Evolutionary conservation across 2,329 filamentous ascomycete species (phyloP).

Genomic region (Microdochium bolleyi): DNA sequence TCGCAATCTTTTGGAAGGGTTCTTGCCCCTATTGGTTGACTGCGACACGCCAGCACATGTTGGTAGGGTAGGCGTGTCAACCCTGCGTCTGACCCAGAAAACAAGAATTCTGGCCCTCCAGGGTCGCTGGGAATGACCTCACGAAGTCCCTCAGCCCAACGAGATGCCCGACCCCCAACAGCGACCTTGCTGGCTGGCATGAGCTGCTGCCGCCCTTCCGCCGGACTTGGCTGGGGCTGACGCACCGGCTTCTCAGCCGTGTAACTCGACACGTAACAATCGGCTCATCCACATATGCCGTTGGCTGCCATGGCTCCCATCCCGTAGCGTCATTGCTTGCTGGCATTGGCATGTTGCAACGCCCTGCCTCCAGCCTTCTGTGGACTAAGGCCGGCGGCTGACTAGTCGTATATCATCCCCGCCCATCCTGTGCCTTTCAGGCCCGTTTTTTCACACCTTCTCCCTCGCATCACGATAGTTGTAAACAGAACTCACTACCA

Average conservation of each 20-base stretch:
- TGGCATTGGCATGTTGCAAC: not conserved
- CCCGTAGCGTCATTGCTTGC: not conserved
- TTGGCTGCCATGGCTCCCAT: not conserved
- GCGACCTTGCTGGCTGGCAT: not conserved
- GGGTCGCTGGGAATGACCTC: not conserved
- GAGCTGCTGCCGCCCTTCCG: not conserved
- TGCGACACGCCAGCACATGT: not conserved
- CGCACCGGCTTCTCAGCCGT: not conserved
- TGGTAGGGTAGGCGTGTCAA: not conserved
- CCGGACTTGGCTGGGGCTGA: not conserved
- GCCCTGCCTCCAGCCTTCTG: not conserved
- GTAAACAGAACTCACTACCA: not conserved
- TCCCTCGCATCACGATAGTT: not conserved
- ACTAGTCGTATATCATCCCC: not conserved
- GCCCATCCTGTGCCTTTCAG: not conserved
- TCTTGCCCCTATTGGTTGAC: not conserved
- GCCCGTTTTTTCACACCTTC: not conserved
- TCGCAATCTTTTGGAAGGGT: not conserved
- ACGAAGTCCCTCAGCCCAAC: not conserved
- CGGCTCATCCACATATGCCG: not conserved
- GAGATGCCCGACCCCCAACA: not conserved
- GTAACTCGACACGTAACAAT: not conserved
- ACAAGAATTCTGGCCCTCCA: not conserved
- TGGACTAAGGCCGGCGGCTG: not conserved
- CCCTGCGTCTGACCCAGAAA: not conserved